Conservation (phyloP, 345 rosid genomes). For the Salix dunnii region DNA sequence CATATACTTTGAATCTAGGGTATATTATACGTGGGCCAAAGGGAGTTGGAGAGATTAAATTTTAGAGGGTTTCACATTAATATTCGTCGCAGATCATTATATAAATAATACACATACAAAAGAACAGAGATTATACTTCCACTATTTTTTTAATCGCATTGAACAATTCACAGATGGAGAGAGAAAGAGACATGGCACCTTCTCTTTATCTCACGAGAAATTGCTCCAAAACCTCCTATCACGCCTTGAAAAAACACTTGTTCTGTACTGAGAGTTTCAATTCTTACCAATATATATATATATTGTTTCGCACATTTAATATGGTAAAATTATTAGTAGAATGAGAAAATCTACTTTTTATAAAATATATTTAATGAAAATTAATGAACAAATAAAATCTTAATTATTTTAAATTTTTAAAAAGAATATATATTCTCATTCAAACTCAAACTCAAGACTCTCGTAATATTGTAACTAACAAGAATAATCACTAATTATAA, state of each 20-base stretch:
- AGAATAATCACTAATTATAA: no score
- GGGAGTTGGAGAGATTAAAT: conserved; percentile 18
- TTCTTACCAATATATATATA: no score
- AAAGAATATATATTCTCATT: rapidly evolving
- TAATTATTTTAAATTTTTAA: rapidly evolving
- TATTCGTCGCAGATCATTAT: neutral
- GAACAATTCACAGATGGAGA: neutral
- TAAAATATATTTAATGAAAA: no score
- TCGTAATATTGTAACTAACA: no score
- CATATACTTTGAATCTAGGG: conserved; percentile 9
- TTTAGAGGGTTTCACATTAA: conserved; percentile 17
- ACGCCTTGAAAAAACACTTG: neutral
- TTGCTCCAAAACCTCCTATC: neutral
- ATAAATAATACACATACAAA: neutral
- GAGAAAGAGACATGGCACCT: neutral
- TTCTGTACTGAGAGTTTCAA: neutral
- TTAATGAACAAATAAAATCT: rapidly evolving
- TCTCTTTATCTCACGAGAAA: neutral
- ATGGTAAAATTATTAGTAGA: neutral
- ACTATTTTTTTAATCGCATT: neutral
- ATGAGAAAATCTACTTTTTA: no score
- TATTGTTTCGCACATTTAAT: no score
- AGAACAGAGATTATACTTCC: conserved; percentile 8
- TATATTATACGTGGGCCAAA: neutral
- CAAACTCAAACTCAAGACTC: no score